Evolutionary conservation across 106 monocot species (phyloP).

Genomic region (Xerophyta viscosa): DNA sequence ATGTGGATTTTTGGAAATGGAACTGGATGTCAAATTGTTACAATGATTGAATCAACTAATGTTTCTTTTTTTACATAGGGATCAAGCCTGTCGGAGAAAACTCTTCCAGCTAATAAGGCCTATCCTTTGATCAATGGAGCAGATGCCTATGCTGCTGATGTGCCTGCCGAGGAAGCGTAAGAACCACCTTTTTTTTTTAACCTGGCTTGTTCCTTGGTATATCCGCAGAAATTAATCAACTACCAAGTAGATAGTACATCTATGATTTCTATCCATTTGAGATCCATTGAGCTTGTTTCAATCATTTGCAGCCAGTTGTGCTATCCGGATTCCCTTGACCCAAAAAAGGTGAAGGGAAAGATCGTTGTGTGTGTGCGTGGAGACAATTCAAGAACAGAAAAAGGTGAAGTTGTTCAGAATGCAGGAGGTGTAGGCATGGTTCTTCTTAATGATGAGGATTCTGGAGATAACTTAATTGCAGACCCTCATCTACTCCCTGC

Average conservation of each 20-base stretch:
- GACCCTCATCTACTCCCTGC: constrained; percentile 46
- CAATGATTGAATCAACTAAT: no score
- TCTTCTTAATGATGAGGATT: constrained; percentile 20
- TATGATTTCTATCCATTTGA: no score
- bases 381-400: constrained; percentile 3
- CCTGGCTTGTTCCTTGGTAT: no score
- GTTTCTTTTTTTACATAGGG: no score
- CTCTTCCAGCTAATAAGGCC: constrained; percentile 12
- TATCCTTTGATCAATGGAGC: constrained; percentile 29
- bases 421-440: constrained; percentile 69
- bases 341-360: constrained; percentile 51
- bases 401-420: constrained; percentile 19
- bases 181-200: background rate
- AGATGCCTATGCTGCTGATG: constrained; percentile 12
- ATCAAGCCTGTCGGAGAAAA: constrained; percentile 10
- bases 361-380: constrained; percentile 49
- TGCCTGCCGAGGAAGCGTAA: constrained; percentile 17
- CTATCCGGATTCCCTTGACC: constrained; percentile 24
- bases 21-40: no score
- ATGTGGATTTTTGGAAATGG: no score
- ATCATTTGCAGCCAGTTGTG: constrained; percentile 13
- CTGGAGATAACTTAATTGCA: constrained; percentile 5
- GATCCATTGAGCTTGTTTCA: background rate
- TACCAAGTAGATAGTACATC: no score
- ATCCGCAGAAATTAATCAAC: no score